A percentile compares a stretch with the other conserved stretches of the same genome.
Conservation (phyloP, 2,329 filamentous ascomycete species). For the Xylariaceae sp. region DNA sequence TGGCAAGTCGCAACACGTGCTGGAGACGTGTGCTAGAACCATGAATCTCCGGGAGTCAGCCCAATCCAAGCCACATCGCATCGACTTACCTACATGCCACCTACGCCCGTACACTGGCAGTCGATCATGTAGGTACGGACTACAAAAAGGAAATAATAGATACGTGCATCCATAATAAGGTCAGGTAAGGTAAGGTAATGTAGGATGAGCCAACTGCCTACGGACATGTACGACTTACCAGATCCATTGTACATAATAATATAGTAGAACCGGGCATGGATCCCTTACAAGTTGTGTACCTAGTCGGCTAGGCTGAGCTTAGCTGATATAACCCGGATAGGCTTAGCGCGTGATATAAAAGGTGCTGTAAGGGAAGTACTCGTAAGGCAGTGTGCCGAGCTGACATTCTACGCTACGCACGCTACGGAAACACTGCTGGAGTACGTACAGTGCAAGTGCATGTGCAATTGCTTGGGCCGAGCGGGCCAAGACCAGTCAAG, state of each 20-base stretch:
- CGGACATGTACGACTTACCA: neutral
- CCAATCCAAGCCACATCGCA: conserved; percentile 15
- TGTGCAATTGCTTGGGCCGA: neutral
- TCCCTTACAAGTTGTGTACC: too few relatives aligned
- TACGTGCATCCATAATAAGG: neutral
- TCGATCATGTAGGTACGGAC: too few relatives aligned
- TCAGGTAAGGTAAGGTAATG: too few relatives aligned
- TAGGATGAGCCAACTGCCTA: neutral
- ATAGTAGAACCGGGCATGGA: too few relatives aligned
- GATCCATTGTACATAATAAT: too few relatives aligned
- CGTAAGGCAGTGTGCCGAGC: neutral
- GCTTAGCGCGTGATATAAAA: too few relatives aligned
- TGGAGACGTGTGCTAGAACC: conserved; percentile 7
- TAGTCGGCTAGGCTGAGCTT: neutral
- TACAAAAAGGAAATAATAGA: too few relatives aligned
- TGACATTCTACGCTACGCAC: neutral
- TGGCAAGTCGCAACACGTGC: conserved; percentile 17
- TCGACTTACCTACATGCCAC: neutral
- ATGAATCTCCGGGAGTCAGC: conserved; percentile 8
- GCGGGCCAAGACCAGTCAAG: neutral
- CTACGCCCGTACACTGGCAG: neutral
- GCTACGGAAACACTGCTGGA: too few relatives aligned
- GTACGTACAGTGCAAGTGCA: too few relatives aligned
- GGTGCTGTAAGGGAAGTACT: too few relatives aligned
- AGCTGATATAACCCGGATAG: too few relatives aligned